Conservation (phyloP, 2,329 filamentous ascomycete genomes). For the Ophiostoma quercus region DNA sequence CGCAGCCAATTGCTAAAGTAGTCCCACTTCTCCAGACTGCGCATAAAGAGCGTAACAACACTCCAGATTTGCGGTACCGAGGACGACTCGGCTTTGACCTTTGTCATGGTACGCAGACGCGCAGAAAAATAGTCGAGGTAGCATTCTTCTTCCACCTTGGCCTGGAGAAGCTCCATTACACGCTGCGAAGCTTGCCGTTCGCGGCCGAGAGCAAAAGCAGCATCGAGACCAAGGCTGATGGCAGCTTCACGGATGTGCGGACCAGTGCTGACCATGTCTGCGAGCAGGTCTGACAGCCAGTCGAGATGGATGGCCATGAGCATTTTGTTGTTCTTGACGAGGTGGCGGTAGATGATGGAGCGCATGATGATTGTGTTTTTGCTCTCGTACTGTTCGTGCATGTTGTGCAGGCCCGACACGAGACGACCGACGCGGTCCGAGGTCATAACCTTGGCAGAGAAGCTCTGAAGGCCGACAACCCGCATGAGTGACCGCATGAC, state of each 20-base stretch:
- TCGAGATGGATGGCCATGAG: constrained; percentile 66
- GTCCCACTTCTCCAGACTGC: constrained; percentile 65
- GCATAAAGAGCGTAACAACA: constrained; percentile 70
- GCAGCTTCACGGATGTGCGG: constrained; percentile 72
- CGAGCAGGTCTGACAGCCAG: constrained; percentile 80
- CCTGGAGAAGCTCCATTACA: constrained; percentile 58
- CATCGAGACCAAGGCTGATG: constrained; percentile 66
- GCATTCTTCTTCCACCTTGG: constrained; percentile 53
- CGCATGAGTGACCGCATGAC: constrained; percentile 75
- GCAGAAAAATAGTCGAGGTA: constrained; percentile 66
- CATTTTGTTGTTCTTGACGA: constrained; percentile 61
- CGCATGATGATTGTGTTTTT: constrained; percentile 76
- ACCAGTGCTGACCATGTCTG: constrained; percentile 71
- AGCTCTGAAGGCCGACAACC: constrained; percentile 73
- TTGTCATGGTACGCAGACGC: constrained; percentile 63
- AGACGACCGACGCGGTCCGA: constrained; percentile 64
- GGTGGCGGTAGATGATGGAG: constrained; percentile 69
- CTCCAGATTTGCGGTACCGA: constrained; percentile 87
- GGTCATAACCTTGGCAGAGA: constrained; percentile 69
- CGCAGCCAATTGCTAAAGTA: constrained; percentile 69
- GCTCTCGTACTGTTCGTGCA: constrained; percentile 65
- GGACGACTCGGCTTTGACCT: constrained; percentile 54
- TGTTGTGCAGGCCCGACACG: constrained; percentile 62
- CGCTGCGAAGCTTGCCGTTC: constrained; percentile 63
- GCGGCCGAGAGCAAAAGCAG: constrained; percentile 62